A percentile compares a stretch with the other conserved stretches of the same genome.
These are phyloP conservation scores for Mycena sp. DNA, from an alignment of 1,284 basidiomycete genomes.

Conservation along the genomic window DNA sequence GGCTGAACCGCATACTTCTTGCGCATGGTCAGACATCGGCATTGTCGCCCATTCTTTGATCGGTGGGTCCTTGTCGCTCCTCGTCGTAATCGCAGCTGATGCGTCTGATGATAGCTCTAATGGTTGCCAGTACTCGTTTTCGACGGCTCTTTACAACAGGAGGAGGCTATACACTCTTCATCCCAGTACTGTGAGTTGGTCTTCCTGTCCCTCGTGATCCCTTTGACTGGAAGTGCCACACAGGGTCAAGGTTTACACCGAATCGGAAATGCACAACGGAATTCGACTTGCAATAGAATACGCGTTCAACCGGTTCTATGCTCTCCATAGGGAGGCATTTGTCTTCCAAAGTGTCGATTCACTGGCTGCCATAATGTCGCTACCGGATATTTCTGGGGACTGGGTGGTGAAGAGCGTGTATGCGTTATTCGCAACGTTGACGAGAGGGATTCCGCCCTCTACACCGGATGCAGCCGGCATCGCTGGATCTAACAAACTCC, in stretches of 20 bases:
- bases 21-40: slow-evolving; percentile 77
- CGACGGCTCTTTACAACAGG: slow-evolving; percentile 77
- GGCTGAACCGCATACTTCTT: slow-evolving; percentile 72
- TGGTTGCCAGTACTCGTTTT: slow-evolving; percentile 83
- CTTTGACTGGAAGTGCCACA: background rate
- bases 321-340: slow-evolving; percentile 79
- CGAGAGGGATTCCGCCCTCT: slow-evolving; percentile 47
- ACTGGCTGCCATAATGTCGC: slow-evolving; percentile 59
- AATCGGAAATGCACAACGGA: slow-evolving; percentile 60
- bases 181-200: slow-evolving; percentile 59
- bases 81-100: slow-evolving; percentile 8
- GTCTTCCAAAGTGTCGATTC: slow-evolving; percentile 79
- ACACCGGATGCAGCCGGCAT: slow-evolving; percentile 73
- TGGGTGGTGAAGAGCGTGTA: slow-evolving; percentile 64
- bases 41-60: slow-evolving; percentile 78
- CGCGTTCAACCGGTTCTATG: slow-evolving; percentile 76
- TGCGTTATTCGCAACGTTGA: slow-evolving; percentile 64
- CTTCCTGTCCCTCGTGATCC: background rate
- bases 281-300: slow-evolving; percentile 79
- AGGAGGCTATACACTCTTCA: slow-evolving; percentile 76
- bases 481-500: slow-evolving; percentile 67
- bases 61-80: slow-evolving; percentile 54
- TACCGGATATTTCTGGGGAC: slow-evolving; percentile 57
- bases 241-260: slow-evolving; percentile 69
- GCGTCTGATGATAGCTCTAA: slow-evolving; percentile 53